Percentiles rank a stretch among this genome's conserved stretches.
Conservation (phyloP, 2,329 filamentous ascomycete species). For the Colletotrichum liaoningense region DNA sequence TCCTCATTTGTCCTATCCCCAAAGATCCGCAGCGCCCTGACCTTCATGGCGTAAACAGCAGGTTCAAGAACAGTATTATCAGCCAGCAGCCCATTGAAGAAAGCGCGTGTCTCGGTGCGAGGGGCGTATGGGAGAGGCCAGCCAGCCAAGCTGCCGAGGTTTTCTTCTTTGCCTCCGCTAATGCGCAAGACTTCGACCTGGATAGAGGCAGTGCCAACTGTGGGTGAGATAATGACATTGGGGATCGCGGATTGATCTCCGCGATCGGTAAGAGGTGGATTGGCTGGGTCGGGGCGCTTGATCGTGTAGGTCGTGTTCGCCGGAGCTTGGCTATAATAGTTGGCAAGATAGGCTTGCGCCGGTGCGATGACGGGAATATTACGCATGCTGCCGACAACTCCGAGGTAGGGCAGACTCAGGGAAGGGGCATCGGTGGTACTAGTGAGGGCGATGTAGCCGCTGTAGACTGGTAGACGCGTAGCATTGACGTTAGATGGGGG, state of each 20-base stretch:
- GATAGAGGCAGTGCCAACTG: constrained; percentile 58
- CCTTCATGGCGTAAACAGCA: constrained; percentile 60
- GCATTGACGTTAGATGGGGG: constrained; percentile 51
- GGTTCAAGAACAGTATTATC: constrained; percentile 59
- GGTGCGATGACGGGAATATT: constrained; percentile 49
- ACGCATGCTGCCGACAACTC: constrained; percentile 49
- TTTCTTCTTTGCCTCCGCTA: constrained; percentile 39
- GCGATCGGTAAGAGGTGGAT: constrained; percentile 38
- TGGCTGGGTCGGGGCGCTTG: constrained; percentile 51
- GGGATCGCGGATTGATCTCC: constrained; percentile 46
- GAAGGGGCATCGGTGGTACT: constrained; percentile 49
- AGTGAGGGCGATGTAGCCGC: constrained; percentile 54
- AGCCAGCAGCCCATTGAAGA: constrained; percentile 59
- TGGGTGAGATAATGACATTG: constrained; percentile 51
- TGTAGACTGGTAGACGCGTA: constrained; percentile 53
- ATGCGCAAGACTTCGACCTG: constrained; percentile 57
- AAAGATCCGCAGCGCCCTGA: constrained; percentile 63
- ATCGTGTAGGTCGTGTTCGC: constrained; percentile 54
- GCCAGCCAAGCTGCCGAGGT: constrained; percentile 30
- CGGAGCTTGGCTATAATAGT: constrained; percentile 23
- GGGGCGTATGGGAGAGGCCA: constrained; percentile 17
- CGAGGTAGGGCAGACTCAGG: constrained; percentile 55
- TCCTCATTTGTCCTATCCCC: constrained; percentile 49
- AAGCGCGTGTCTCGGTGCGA: not conserved
- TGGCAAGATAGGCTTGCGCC: constrained; percentile 39